A percentile compares a stretch with the other conserved stretches of the same genome.
Conservation (phyloP, 2,329 filamentous ascomycete genomes). For the Fusarium torreyae region DNA sequence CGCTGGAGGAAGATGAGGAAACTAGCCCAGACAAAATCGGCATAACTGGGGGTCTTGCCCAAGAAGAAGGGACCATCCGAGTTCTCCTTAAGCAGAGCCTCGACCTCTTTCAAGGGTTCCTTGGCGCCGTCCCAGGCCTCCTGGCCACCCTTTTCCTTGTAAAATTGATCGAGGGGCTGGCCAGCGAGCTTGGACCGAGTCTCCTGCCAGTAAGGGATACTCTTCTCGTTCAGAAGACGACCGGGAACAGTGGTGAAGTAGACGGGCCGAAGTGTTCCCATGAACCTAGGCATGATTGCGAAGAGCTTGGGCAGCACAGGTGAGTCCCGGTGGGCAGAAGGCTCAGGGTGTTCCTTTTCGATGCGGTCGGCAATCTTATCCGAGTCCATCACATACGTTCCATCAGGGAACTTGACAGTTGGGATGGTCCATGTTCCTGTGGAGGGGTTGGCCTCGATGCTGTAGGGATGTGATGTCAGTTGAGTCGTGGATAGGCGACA, state of each 20-base stretch:
- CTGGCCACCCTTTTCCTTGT: constrained; percentile 64
- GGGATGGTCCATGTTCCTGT: constrained; percentile 60
- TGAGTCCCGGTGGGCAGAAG: constrained; percentile 71
- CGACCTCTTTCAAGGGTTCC: constrained; percentile 54
- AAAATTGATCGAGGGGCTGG: constrained; percentile 67
- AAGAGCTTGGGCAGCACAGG: constrained; percentile 63
- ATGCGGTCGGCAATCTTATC: constrained; percentile 70
- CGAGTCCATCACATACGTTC: constrained; percentile 75
- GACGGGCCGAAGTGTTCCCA: constrained; percentile 56
- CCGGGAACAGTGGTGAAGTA: constrained; percentile 65
- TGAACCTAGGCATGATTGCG: constrained; percentile 54
- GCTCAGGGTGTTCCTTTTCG: constrained; percentile 71
- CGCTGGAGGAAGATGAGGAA: constrained; percentile 61
- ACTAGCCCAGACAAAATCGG: constrained; percentile 70
- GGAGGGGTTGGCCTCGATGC: constrained; percentile 37
- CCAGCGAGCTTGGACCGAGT: constrained; percentile 67
- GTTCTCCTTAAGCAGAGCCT: constrained; percentile 68
- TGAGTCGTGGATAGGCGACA: not conserved
- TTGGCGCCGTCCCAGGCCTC: constrained; percentile 63
- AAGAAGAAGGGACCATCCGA: constrained; percentile 72
- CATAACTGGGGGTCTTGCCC: constrained; percentile 69
- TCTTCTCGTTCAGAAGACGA: constrained; percentile 65
- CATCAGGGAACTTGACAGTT: constrained; percentile 68
- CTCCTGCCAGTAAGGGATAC: constrained; percentile 68
- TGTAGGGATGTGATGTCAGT: constrained; percentile 19